These are phyloP conservation scores for Nakazawaea peltata DNA, from an alignment of 805 yeast species.

Conservation along the genomic window DNA sequence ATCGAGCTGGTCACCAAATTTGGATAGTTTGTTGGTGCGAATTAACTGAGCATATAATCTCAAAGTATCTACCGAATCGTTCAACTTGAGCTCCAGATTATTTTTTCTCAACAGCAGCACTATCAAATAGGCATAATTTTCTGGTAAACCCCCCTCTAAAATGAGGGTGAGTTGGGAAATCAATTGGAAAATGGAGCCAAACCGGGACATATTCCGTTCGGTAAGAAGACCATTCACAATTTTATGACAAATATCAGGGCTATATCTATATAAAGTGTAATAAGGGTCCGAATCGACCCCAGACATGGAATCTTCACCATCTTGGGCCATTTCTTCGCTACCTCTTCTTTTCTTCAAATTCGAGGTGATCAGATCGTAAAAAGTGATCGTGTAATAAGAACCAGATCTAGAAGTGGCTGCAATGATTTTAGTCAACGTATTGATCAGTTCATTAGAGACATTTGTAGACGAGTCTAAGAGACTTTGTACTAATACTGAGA, in stretches of 20 bases:
- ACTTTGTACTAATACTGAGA: constrained; percentile 24
- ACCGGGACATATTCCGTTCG: constrained; percentile 8
- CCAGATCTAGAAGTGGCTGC: constrained; percentile 21
- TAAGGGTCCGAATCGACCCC: constrained; percentile 24
- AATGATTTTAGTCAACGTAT: constrained; percentile 34
- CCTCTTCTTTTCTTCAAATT: constrained; percentile 14
- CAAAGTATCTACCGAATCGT: constrained; percentile 20
- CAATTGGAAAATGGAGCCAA: constrained; percentile 16
- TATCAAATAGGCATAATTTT: constrained; percentile 11
- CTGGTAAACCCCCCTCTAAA: constrained; percentile 17
- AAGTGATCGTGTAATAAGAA: constrained; percentile 21
- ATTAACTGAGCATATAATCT: constrained; percentile 28
- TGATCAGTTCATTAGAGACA: constrained; percentile 43
- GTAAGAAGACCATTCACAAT: constrained; percentile 13
- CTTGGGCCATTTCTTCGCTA: constrained; percentile 24
- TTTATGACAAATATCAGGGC: constrained; percentile 13
- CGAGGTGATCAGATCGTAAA: constrained; percentile 16
- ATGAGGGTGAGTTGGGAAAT: constrained; percentile 18
- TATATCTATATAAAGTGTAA: constrained; percentile 10
- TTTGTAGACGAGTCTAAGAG: constrained; percentile 36
- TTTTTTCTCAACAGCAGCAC: no score
- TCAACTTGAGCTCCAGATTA: constrained; percentile 14
- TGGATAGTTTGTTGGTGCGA: constrained; percentile 21
- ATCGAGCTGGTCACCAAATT: constrained; percentile 22
- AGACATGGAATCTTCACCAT: constrained; percentile 20